Conservation (phyloP, 768 basidiomycete species). For the Leccinum subgranulosum region DNA sequence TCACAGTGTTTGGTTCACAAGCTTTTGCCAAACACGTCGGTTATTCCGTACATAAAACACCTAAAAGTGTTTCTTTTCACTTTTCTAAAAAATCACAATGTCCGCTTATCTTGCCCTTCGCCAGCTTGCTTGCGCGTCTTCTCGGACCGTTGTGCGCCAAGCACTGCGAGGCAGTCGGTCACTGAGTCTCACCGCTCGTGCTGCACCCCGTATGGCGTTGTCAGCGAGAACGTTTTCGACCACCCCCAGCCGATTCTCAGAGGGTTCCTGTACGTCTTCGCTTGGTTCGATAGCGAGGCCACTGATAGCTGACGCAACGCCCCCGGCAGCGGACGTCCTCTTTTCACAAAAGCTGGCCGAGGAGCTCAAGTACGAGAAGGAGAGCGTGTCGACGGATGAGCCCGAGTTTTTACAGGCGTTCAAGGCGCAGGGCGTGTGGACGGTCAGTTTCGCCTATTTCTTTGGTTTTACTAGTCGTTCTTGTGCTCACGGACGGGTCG, state of each 20-base stretch:
- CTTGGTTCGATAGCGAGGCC: neutral
- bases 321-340: constrained; percentile 59
- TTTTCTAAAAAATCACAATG: constrained; percentile 38
- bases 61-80: neutral
- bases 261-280: constrained; percentile 41
- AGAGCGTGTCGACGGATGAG: constrained; percentile 41
- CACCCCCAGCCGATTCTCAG: constrained; percentile 37
- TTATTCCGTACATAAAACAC: constrained; percentile 3
- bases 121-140: constrained; percentile 46
- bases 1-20: constrained; percentile 29
- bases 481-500: neutral
- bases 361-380: constrained; percentile 85
- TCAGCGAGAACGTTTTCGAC: constrained; percentile 40
- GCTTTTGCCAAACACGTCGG: constrained; percentile 33
- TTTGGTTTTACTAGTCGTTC: no score
- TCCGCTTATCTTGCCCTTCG: constrained; percentile 62
- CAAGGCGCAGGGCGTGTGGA: constrained; percentile 73
- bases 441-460: constrained; percentile 37
- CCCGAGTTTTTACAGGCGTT: constrained; percentile 83
- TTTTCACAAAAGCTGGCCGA: constrained; percentile 73
- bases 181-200: constrained; percentile 11
- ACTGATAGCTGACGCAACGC: neutral
- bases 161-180: constrained; percentile 23
- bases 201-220: constrained; percentile 14
- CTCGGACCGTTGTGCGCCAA: constrained; percentile 33